Evolutionary conservation across 129 eudicot species (phyloP).

Genomic region (Heracleum sosnowskyi): DNA sequence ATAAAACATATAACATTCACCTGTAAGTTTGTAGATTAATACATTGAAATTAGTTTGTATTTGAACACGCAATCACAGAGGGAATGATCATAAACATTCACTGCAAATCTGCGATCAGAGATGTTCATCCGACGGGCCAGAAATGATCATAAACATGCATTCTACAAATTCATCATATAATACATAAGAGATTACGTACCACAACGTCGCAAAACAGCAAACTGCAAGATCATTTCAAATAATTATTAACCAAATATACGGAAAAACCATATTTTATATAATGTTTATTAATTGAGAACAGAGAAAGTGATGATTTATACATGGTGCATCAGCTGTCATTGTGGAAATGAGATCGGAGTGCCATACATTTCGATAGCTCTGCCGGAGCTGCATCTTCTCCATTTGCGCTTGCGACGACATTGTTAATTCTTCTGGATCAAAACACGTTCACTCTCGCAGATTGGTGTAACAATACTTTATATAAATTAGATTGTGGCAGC

Average conservation of each 20-base stretch:
- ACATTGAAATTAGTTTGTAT: too few relatives aligned
- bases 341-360: conserved; percentile 82
- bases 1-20: not conserved
- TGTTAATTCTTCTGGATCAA: not conserved
- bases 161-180: not conserved
- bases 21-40: too few relatives aligned
- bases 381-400: conserved; percentile 82
- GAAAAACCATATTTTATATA: not conserved
- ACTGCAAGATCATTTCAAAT: conserved; percentile 33
- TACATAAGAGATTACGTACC: conserved; percentile 49
- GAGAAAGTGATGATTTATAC: conserved; percentile 25
- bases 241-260: not conserved
- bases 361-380: conserved; percentile 83
- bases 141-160: not conserved
- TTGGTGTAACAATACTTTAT: too few relatives aligned
- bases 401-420: conserved; percentile 38
- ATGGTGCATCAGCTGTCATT: conserved; percentile 65
- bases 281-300: not conserved
- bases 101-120: too few relatives aligned
- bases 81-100: too few relatives aligned
- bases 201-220: conserved; percentile 76
- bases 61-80: too few relatives aligned
- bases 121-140: not conserved
- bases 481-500: too few relatives aligned
- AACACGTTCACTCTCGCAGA: not conserved